Percentiles rank a stretch among this genome's conserved stretches.
Conservation (phyloP, 208 protist species). For the Trypanosoma brucei region DNA sequence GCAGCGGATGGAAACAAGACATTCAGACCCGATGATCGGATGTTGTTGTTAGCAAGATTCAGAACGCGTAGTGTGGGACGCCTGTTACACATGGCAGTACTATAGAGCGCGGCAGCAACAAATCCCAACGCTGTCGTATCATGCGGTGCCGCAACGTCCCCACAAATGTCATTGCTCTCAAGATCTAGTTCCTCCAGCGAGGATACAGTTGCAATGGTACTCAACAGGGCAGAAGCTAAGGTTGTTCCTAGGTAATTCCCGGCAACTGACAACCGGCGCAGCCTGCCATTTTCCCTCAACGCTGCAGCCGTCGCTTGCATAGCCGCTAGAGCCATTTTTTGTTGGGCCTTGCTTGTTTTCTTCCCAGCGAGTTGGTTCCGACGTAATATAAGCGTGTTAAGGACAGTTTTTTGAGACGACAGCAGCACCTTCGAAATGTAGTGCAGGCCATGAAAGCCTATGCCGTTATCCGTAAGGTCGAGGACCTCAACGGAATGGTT, state of each 20-base stretch:
- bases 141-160: conserved; percentile 41
- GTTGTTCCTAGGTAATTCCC: conserved; percentile 71
- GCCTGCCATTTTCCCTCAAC: conserved; percentile 35
- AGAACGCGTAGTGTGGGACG: conserved; percentile 34
- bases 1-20: conserved; percentile 39
- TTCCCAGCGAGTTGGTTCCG: conserved; percentile 38
- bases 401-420: conserved; percentile 26
- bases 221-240: conserved; percentile 49
- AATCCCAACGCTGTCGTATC: conserved; percentile 33
- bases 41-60: conserved; percentile 64
- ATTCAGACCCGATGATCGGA: conserved; percentile 37
- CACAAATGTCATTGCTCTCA: conserved; percentile 68
- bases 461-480: conserved; percentile 75
- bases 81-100: neutral
- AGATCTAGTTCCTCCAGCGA: conserved; percentile 73
- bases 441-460: conserved; percentile 64
- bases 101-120: conserved; percentile 54
- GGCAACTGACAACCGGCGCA: conserved; percentile 61
- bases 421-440: conserved; percentile 63
- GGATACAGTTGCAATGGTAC: conserved; percentile 33
- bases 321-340: conserved; percentile 35
- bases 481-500: conserved; percentile 73
- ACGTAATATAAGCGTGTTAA: conserved; percentile 59
- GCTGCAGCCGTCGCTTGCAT: conserved; percentile 47
- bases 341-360: conserved; percentile 22